Conservation (phyloP, 106 monocot species). For the Allium fistulosum region DNA sequence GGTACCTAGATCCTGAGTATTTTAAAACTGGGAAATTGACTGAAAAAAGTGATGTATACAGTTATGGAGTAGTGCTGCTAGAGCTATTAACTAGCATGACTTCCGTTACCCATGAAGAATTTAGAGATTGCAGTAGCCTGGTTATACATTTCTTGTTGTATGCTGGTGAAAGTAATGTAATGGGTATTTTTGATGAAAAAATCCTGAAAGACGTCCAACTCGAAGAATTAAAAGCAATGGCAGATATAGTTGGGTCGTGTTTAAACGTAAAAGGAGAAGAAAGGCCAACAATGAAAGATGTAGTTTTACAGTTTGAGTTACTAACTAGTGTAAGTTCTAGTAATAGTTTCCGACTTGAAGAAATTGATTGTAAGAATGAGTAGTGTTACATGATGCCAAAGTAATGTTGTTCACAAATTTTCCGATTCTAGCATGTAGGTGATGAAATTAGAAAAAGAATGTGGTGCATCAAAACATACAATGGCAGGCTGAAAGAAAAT, state of each 20-base stretch:
- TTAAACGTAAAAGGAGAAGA: constrained; percentile 27
- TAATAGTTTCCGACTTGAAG: not conserved
- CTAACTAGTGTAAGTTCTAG: constrained; percentile 9
- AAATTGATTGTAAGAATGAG: no score
- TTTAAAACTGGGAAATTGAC: constrained; percentile 19
- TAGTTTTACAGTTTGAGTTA: constrained; percentile 36
- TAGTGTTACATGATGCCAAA: no score
- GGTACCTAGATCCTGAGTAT: constrained; percentile 51
- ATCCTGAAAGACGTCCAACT: not conserved
- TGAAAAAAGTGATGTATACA: constrained; percentile 16
- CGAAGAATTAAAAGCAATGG: not conserved
- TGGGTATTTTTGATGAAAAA: not conserved
- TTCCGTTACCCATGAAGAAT: not conserved
- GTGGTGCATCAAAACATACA: no score
- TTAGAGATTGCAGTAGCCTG: not conserved
- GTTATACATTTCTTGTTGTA: not conserved
- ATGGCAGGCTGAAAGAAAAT: no score
- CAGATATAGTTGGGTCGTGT: not conserved
- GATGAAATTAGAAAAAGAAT: no score
- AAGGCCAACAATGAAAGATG: constrained; percentile 62
- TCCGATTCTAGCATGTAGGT: no score
- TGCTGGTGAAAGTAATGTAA: not conserved
- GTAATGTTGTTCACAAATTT: no score
- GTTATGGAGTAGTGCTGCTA: constrained; percentile 7
- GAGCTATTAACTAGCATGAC: constrained; percentile 4